phyloP scores from a whole-genome alignment of 805 yeast species.

The Saccharomyces paradoxus region DNA sequence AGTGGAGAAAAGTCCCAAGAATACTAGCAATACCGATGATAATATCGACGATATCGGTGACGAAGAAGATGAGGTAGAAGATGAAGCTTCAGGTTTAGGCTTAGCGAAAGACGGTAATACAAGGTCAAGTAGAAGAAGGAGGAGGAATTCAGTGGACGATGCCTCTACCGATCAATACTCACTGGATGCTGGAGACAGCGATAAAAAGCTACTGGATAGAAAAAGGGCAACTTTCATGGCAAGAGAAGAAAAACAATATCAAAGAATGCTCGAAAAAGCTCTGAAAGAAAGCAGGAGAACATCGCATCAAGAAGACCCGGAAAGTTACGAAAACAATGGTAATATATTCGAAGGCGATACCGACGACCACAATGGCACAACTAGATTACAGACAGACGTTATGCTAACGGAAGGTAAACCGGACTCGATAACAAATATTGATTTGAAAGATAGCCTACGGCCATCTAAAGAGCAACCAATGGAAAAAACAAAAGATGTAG shows the following conservation, averaged over 20 bases:
- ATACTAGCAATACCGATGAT: not conserved
- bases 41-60: not conserved
- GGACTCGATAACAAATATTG: conserved; percentile 1
- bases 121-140: conserved; percentile 8
- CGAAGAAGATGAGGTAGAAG: not conserved
- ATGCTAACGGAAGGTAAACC: conserved; percentile 4
- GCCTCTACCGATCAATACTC: conserved; percentile 2
- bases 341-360: conserved; percentile 6
- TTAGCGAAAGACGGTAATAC: conserved; percentile 3
- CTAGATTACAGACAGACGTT: conserved; percentile 5
- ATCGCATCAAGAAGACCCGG: conserved; percentile 19
- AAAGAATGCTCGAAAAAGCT: conserved; percentile 35
- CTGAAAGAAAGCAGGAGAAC: conserved; percentile 35
- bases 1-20: not conserved
- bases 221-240: conserved; percentile 34
- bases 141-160: conserved; percentile 1
- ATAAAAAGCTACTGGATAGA: conserved; percentile 24
- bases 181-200: conserved; percentile 16
- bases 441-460: not conserved
- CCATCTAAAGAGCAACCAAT: not conserved
- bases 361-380: not conserved
- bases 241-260: conserved; percentile 39
- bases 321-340: conserved; percentile 3
- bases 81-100: conserved; percentile 3
- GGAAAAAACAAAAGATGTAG: not conserved